Base-by-base conservation (phyloP, 192 early-diverging fungal genomes). In the Backusella parvicylindrica region DNA sequence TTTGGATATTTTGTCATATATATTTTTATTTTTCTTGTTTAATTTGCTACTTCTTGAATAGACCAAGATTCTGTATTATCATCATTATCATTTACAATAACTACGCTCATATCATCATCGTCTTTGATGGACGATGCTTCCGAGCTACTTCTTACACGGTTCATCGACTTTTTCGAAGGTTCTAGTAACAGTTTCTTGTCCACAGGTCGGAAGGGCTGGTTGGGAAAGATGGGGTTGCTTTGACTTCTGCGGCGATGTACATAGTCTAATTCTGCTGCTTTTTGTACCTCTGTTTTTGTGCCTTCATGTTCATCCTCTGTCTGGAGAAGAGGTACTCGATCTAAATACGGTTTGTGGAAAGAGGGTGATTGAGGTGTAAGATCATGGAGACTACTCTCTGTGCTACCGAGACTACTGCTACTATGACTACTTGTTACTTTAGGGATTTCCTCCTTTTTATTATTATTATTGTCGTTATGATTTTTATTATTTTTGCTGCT, bases 151-250 rank as follows among this genome's bases (percentile, higher is more conserved):
- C 76, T 33, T 69, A 69, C 40, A 31, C 76, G 40, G 4, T n/a
- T 68, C 16, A 1, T 38, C 12, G 28, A 32, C 23, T 8, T 32
- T 50, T 35, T 35, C 18, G 60, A 64, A 26, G 21, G 40, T 18
- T 66, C 69, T 31, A 65, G 23, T 36, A 65, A 47, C 16, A 35
- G 38, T 21, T 66, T 71, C 43, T 66, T 71, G 43, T 70, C 75
- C 63, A 65, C 69, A 8, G 71, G 63, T 47, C 28, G 47, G 11
- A 53, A 33, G 1, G 50, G 50, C 23, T 63, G n/a, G 32, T 63
- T 71, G 28, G 75, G 78, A 5, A 75, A 70, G 4, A 75, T 72
- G 6, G 78, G 78, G 30, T 80, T 70, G 33, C 78, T 80, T 60
- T 64, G 68, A 31, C 73, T 75, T 9, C 78, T 30, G 12, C 78